Evolutionary conservation across 2,329 filamentous ascomycete species (phyloP).

Genomic region (Lasiodiplodia sp.): DNA sequence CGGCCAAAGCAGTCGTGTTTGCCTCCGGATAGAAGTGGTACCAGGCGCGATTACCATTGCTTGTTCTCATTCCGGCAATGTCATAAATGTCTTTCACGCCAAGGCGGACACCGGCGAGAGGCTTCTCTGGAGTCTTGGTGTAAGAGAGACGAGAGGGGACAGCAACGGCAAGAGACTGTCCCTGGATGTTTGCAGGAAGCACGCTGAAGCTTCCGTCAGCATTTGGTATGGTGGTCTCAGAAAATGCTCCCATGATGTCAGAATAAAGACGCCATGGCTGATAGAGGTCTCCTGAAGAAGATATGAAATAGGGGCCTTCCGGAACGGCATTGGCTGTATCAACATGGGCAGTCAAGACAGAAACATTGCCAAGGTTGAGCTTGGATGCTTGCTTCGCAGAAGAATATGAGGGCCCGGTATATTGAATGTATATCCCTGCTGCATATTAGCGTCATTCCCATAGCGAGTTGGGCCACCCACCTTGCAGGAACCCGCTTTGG

Average conservation of each 20-base stretch:
- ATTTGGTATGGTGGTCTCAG: slow-evolving; percentile 52
- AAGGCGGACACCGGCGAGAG: slow-evolving; percentile 66
- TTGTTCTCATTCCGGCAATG: slow-evolving; percentile 63
- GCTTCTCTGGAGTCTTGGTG: slow-evolving; percentile 60
- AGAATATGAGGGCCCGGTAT: slow-evolving; percentile 14
- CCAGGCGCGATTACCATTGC: slow-evolving; percentile 66
- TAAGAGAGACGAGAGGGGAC: slow-evolving; percentile 69
- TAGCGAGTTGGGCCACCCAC: slow-evolving; percentile 30
- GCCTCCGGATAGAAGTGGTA: slow-evolving; percentile 59
- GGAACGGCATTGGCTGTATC: slow-evolving; percentile 40
- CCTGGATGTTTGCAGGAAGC: slow-evolving; percentile 52
- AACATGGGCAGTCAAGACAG: not conserved
- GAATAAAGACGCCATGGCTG: slow-evolving; percentile 59
- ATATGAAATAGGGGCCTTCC: slow-evolving; percentile 60
- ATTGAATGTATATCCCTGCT: slow-evolving; percentile 38
- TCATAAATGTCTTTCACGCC: slow-evolving; percentile 70
- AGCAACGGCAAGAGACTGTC: slow-evolving; percentile 54
- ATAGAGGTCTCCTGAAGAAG: slow-evolving; percentile 53
- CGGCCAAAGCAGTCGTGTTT: slow-evolving; percentile 56
- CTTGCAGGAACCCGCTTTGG: slow-evolving; percentile 48
- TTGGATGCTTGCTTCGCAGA: not conserved
- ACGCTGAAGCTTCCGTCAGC: slow-evolving; percentile 51
- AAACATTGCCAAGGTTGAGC: slow-evolving; percentile 9
- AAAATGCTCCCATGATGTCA: slow-evolving; percentile 59
- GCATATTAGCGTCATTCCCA: not conserved